These are phyloP conservation scores for Gelatoporia subvermispora DNA, from an alignment of 768 basidiomycete species.

Conservation along the genomic window DNA sequence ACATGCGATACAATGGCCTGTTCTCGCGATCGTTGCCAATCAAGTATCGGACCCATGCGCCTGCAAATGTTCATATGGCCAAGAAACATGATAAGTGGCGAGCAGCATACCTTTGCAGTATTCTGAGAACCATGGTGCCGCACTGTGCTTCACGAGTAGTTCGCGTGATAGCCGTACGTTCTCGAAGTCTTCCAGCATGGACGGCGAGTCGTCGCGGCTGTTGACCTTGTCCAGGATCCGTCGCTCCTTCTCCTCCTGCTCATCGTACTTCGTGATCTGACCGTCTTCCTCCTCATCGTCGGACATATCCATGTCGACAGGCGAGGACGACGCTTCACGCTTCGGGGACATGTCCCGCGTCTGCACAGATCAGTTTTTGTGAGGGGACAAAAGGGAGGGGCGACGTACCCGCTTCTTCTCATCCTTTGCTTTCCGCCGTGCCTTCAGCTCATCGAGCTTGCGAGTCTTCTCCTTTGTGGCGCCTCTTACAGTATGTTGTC, in stretches of 20 bases:
- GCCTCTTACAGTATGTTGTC: slow-evolving; percentile 69
- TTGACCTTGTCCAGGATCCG: slow-evolving; percentile 43
- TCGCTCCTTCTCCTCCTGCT: slow-evolving; percentile 64
- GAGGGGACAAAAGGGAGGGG: slow-evolving; percentile 2
- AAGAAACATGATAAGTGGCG: neutral
- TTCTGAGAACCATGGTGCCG: slow-evolving; percentile 83
- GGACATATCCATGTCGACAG: slow-evolving; percentile 82
- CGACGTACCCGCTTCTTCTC: slow-evolving; percentile 74
- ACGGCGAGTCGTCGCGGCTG: slow-evolving; percentile 38
- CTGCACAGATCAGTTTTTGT: slow-evolving; percentile 28
- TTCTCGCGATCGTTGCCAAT: slow-evolving; percentile 58
- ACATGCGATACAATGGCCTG: slow-evolving; percentile 71
- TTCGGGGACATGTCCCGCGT: slow-evolving; percentile 51
- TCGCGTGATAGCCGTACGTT: slow-evolving; percentile 63
- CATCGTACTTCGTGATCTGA: slow-evolving; percentile 67
- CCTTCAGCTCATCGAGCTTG: slow-evolving; percentile 82
- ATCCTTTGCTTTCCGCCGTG: slow-evolving; percentile 81
- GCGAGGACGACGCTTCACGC: slow-evolving; percentile 71
- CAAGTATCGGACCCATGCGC: slow-evolving; percentile 81
- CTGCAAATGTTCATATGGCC: slow-evolving; percentile 31
- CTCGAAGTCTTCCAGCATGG: slow-evolving; percentile 54
- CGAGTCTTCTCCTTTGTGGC: slow-evolving; percentile 76
- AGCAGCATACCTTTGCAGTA: slow-evolving; percentile 60
- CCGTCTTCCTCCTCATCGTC: slow-evolving; percentile 78
- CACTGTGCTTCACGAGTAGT: slow-evolving; percentile 62